Percentiles rank a stretch among this genome's conserved stretches.
Evolutionary conservation across 2,329 filamentous ascomycete species (phyloP).

Genomic region (Aspergillus sp.): DNA sequence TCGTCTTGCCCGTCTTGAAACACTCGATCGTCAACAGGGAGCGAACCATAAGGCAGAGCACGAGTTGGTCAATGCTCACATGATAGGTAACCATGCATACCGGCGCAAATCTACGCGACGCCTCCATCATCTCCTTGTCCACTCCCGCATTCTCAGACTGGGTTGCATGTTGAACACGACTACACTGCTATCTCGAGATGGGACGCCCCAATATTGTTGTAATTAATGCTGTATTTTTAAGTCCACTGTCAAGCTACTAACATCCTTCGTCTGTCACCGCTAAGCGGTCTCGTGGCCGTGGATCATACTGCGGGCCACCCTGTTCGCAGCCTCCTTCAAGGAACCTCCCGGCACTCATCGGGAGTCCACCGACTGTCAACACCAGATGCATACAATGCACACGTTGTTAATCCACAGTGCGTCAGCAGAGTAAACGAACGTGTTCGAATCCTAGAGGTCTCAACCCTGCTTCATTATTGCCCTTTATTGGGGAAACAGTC

Average conservation of each 20-base stretch:
- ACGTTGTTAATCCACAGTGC: conserved; percentile 19
- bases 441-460: conserved; percentile 9
- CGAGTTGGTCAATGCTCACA: conserved; percentile 19
- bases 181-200: conserved; percentile 11
- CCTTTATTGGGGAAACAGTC: background rate
- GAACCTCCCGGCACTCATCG: background rate
- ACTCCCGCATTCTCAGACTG: conserved; percentile 37
- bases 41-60: conserved; percentile 1
- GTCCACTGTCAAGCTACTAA: background rate
- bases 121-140: conserved; percentile 9
- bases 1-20: conserved; percentile 4
- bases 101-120: conserved; percentile 13
- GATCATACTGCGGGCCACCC: background rate
- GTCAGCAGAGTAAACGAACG: conserved; percentile 8
- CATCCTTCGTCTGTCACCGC: background rate
- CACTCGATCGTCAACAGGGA: conserved; percentile 3
- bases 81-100: conserved; percentile 19
- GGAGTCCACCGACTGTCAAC: background rate
- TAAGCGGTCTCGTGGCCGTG: background rate
- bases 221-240: background rate
- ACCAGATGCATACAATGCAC: conserved; percentile 27
- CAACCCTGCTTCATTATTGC: conserved; percentile 9
- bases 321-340: background rate
- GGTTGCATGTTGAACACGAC: conserved; percentile 30
- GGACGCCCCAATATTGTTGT: background rate